phyloP scores from a whole-genome alignment of 108 stramenopile genomes.

The Pinguiococcus pyrenoidosus region DNA sequence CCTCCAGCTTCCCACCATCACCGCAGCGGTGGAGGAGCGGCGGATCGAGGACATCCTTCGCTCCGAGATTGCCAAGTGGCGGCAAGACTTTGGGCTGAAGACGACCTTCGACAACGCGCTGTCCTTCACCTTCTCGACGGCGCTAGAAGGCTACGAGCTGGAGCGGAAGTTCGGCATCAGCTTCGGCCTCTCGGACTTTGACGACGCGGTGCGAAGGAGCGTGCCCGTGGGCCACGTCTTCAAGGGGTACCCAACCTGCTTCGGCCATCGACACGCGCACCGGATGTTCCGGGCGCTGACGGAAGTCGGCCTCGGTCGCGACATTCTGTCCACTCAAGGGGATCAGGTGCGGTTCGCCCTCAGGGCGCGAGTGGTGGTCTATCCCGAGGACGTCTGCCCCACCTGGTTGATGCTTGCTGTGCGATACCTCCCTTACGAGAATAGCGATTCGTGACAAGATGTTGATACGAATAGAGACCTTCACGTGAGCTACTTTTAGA shows the following conservation, averaged over 20 bases:
- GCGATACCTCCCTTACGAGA: too few relatives aligned
- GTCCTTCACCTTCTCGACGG: conserved; percentile 3
- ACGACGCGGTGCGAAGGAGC: neutral
- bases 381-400: conserved; percentile 13
- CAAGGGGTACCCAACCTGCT: conserved; percentile 15
- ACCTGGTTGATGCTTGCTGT: conserved; percentile 25
- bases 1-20: neutral
- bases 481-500: too few relatives aligned
- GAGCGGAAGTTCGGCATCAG: conserved; percentile 7
- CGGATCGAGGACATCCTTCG: conserved; percentile 7
- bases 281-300: conserved; percentile 3
- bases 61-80: neutral
- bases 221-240: conserved; percentile 16
- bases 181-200: conserved; percentile 17
- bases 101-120: conserved; percentile 9
- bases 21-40: neutral
- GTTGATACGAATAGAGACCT: too few relatives aligned
- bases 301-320: neutral
- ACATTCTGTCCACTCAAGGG: conserved; percentile 7
- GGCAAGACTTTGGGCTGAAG: conserved; percentile 1
- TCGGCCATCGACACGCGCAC: conserved; percentile 6
- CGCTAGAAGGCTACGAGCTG: conserved; percentile 15
- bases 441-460: too few relatives aligned
- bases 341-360: conserved; percentile 8
- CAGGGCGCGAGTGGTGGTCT: conserved; percentile 11